phyloP scores from a whole-genome alignment of 495 filamentous ascomycete genomes.

The Hyaloscypha finlandica region DNA sequence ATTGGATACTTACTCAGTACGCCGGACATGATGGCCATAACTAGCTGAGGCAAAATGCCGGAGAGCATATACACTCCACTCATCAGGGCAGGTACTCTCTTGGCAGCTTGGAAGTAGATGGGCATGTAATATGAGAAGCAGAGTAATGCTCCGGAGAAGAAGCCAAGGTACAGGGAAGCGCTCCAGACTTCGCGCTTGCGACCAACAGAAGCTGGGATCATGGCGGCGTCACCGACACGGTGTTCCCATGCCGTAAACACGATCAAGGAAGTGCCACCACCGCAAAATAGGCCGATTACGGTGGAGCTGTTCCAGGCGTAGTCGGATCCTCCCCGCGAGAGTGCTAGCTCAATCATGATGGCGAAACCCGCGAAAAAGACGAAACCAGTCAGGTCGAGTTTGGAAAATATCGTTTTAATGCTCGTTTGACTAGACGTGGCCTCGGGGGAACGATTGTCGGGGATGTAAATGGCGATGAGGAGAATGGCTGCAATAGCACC shows the following conservation, averaged over 20 bases:
- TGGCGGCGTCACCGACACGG: constrained; percentile 44
- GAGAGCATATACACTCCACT: constrained; percentile 55
- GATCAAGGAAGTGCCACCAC: constrained; percentile 39
- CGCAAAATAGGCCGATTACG: constrained; percentile 47
- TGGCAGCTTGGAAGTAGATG: constrained; percentile 67
- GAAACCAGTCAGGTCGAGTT: constrained; percentile 54
- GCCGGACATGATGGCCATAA: constrained; percentile 50
- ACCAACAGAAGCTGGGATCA: constrained; percentile 45
- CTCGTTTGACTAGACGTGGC: not conserved
- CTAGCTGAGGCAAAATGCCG: constrained; percentile 46
- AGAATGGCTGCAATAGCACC: constrained; percentile 50
- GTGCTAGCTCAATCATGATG: constrained; percentile 44
- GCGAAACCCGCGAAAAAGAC: constrained; percentile 38
- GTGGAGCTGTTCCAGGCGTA: constrained; percentile 44
- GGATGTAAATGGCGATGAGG: constrained; percentile 50
- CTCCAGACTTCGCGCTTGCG: constrained; percentile 37
- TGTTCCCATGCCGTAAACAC: constrained; percentile 49
- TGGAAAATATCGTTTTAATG: constrained; percentile 14
- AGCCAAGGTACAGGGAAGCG: constrained; percentile 35
- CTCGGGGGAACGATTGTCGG: constrained; percentile 34
- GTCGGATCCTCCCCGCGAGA: constrained; percentile 47
- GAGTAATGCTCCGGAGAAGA: constrained; percentile 29
- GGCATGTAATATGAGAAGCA: constrained; percentile 55
- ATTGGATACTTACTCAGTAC: not conserved
- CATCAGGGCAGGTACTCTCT: constrained; percentile 43